phyloP scores from a whole-genome alignment of 2,329 filamentous ascomycete genomes.

The Hypoxylon sp. region DNA sequence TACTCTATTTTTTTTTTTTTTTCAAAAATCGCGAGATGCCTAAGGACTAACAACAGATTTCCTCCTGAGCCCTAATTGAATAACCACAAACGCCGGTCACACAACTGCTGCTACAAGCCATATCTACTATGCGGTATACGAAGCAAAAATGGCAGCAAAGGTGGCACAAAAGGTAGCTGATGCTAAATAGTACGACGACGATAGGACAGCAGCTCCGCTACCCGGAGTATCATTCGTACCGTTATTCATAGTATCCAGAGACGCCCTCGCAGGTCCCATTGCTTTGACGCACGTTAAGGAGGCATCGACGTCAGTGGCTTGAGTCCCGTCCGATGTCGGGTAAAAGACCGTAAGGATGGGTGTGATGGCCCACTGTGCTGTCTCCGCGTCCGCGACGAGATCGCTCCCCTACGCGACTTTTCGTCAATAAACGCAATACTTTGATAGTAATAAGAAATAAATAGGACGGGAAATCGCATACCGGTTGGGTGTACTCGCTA shows the following conservation, averaged over 20 bases:
- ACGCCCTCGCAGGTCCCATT: slow-evolving; percentile 44
- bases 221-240: slow-evolving; percentile 19
- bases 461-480: slow-evolving; percentile 5
- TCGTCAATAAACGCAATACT: slow-evolving; percentile 2
- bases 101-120: not conserved
- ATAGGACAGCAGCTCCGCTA: slow-evolving; percentile 23
- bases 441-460: not conserved
- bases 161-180: slow-evolving; percentile 1
- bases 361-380: slow-evolving; percentile 44
- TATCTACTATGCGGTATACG: slow-evolving; percentile 5
- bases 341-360: slow-evolving; percentile 49
- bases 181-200: slow-evolving; percentile 6
- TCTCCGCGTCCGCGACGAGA: slow-evolving; percentile 6
- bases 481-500: slow-evolving; percentile 32
- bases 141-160: slow-evolving; percentile 12
- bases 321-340: slow-evolving; percentile 29
- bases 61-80: not conserved
- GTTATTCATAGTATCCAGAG: slow-evolving; percentile 36
- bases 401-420: slow-evolving; percentile 26
- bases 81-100: slow-evolving; percentile 15
- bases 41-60: not conserved
- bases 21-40: not conserved
- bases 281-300: slow-evolving; percentile 47
- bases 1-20: not conserved
- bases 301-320: slow-evolving; percentile 35